These are phyloP conservation scores for Russula sp. DNA, from an alignment of 768 basidiomycete species.

Conservation along the genomic window DNA sequence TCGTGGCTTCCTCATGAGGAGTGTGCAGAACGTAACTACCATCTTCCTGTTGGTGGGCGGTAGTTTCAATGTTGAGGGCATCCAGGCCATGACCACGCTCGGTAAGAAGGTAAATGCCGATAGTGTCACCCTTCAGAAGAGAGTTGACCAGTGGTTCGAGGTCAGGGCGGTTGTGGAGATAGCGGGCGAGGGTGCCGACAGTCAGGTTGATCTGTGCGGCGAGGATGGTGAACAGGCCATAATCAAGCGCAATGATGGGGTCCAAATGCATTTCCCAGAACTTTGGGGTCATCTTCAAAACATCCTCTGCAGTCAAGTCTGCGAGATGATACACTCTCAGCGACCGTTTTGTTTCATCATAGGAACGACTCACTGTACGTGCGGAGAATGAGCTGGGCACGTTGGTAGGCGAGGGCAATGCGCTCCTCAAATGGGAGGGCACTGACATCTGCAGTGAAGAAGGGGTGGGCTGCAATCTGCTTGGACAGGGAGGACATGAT, in stretches of 20 bases:
- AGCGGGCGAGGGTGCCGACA: constrained; percentile 46
- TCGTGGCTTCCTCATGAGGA: constrained; percentile 50
- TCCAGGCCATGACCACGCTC: constrained; percentile 56
- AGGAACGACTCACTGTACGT: background rate
- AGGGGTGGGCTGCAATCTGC: constrained; percentile 6
- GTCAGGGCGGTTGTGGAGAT: constrained; percentile 42
- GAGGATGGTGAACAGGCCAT: constrained; percentile 47
- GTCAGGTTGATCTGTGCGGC: constrained; percentile 45
- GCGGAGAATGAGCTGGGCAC: background rate
- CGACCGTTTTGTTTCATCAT: no score
- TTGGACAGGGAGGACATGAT: background rate
- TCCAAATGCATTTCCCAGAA: constrained; percentile 53
- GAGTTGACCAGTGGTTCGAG: constrained; percentile 41
- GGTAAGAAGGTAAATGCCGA: constrained; percentile 21
- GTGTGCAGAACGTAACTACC: constrained; percentile 47
- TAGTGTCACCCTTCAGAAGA: constrained; percentile 44
- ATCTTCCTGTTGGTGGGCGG: constrained; percentile 41
- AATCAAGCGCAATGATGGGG: constrained; percentile 43
- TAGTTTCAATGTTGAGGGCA: constrained; percentile 54
- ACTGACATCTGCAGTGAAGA: constrained; percentile 6
- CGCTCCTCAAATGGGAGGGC: background rate
- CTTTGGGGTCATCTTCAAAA: constrained; percentile 40
- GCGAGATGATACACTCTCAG: no score
- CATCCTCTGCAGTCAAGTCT: constrained; percentile 39
- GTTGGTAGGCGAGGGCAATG: constrained; percentile 11